These are phyloP conservation scores for Beauveria brongniartii DNA, from an alignment of 2,329 filamentous ascomycete species.

Conservation along the genomic window DNA sequence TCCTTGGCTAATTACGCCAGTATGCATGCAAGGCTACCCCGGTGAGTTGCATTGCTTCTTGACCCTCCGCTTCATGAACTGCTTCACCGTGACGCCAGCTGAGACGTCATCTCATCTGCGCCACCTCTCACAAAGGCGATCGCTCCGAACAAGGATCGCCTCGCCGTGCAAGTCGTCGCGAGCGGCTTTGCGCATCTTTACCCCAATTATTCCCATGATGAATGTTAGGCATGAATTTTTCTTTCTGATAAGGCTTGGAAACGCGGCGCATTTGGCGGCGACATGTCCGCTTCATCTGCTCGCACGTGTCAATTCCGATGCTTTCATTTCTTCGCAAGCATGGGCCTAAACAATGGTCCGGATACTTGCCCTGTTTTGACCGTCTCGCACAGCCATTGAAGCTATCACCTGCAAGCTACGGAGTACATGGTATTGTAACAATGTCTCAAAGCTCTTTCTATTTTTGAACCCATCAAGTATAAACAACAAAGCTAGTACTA, in stretches of 20 bases:
- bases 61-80: neutral
- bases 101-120: neutral
- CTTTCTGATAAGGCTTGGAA: neutral
- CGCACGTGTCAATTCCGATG: neutral
- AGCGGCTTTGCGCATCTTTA: neutral
- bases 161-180: neutral
- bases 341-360: too few relatives aligned
- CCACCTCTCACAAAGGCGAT: neutral
- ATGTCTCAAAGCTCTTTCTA: neutral
- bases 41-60: neutral
- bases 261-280: neutral
- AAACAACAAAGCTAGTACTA: conserved; percentile 4
- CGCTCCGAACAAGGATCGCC: neutral
- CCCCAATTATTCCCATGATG: neutral
- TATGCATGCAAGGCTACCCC: conserved; percentile 8
- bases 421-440: neutral
- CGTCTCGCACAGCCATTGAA: neutral
- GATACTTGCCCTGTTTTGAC: too few relatives aligned
- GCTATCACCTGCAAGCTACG: neutral
- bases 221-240: neutral
- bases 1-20: neutral
- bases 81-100: neutral
- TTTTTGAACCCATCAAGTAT: neutral
- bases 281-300: neutral
- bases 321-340: neutral